Conservation (phyloP, 495 filamentous ascomycete species). For the Barbatosphaeria neglecta region DNA sequence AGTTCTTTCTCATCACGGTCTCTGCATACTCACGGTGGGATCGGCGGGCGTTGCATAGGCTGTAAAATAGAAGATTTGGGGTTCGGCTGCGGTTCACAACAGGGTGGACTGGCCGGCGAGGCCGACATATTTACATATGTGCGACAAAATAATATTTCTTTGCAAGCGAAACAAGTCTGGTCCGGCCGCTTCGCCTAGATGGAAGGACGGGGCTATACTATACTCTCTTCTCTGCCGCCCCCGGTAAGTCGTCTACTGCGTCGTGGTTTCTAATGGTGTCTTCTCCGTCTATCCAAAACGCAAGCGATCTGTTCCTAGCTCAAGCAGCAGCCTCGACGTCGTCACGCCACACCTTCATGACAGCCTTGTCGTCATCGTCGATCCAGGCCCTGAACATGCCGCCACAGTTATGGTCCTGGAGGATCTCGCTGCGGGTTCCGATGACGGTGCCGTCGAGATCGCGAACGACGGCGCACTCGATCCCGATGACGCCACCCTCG, state of each 20-base stretch:
- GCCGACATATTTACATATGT: not conserved
- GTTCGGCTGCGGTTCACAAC: conserved; percentile 1
- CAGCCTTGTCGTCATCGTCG: conserved; percentile 48
- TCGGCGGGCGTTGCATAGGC: conserved; percentile 1
- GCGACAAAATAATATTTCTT: not conserved
- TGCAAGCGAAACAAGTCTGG: not conserved
- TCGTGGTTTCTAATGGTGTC: no score
- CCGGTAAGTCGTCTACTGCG: not conserved
- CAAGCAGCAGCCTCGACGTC: conserved; percentile 4
- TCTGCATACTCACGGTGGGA: conserved; percentile 6
- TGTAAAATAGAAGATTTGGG: conserved; percentile 4
- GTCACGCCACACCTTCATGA: conserved; percentile 50
- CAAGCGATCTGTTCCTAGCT: not conserved
- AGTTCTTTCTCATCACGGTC: not conserved
- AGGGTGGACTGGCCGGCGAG: not conserved
- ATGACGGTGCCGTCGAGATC: conserved; percentile 29
- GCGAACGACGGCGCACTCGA: conserved; percentile 47
- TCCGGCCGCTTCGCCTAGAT: no score
- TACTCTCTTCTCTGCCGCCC: not conserved
- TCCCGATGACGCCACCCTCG: conserved; percentile 77
- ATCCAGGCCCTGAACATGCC: conserved; percentile 84
- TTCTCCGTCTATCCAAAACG: not conserved
- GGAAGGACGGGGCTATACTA: no score
- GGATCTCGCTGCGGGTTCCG: conserved; percentile 32
- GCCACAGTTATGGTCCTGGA: conserved; percentile 73